These are phyloP conservation scores for Colletotrichum neosansevieriae DNA, from an alignment of 2,329 filamentous ascomycete genomes.

Conservation along the genomic window DNA sequence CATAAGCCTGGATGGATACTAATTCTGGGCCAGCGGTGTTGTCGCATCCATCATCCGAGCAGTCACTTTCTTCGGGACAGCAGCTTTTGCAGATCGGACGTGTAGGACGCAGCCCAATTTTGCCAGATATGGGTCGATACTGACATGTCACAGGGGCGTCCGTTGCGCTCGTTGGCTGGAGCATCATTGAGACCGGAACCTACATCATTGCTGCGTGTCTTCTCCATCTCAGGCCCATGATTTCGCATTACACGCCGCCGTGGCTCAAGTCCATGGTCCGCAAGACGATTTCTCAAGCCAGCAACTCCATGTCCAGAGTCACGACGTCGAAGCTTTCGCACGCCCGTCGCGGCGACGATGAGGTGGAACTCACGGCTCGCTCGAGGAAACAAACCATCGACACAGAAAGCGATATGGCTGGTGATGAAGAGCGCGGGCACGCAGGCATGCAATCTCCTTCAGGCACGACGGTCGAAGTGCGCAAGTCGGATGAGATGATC, in stretches of 20 bases:
- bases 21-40: constrained; percentile 8
- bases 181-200: constrained; percentile 34
- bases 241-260: constrained; percentile 37
- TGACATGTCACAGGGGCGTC: constrained; percentile 29
- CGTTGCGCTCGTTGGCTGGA: constrained; percentile 37
- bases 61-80: constrained; percentile 29
- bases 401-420: not conserved
- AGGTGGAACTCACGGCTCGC: constrained; percentile 31
- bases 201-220: constrained; percentile 46
- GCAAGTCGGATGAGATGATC: constrained; percentile 27
- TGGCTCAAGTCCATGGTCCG: constrained; percentile 36
- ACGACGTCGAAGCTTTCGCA: constrained; percentile 7
- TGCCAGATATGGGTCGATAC: no score
- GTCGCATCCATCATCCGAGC: constrained; percentile 36
- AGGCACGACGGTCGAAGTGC: constrained; percentile 27
- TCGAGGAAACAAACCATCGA: constrained; percentile 14
- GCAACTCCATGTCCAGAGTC: constrained; percentile 28
- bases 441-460: constrained; percentile 13
- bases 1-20: not conserved
- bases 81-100: constrained; percentile 35
- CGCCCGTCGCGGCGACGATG: constrained; percentile 12
- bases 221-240: constrained; percentile 42
- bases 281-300: constrained; percentile 32
- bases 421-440: constrained; percentile 32
- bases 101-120: not conserved